Evolutionary conservation across 305 asterid species (phyloP), one percentile per base, ranked within the genome.

Genomic region (Stenogyne calaminthoides): DNA sequence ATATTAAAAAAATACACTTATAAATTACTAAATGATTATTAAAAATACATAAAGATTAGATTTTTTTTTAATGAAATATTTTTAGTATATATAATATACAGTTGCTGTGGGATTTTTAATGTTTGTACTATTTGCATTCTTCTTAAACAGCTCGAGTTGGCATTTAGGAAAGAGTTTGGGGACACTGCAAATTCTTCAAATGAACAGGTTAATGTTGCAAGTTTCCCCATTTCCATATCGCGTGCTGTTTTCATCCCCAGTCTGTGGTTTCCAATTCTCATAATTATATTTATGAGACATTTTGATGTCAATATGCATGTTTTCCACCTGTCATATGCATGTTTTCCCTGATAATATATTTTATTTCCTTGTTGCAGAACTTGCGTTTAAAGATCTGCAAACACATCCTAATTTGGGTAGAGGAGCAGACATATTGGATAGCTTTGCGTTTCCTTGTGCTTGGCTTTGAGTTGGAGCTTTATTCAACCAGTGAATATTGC

Each of bases 351-450:
- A 64, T 36, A 34, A 64, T 49, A n/a, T 65, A 25, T 69, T 34
- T 51, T 29, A 11, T 19, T 74, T 55, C 32, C 55, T 37, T 70
- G 40, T 63, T 72, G 78, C 89, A 94, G 99, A 89, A 80, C 74
- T 34, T 79, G 67, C 75, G 86, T 74, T 39, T 80, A 73, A 91
- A 84, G 80, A 88, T 94, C 76, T 87, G 89, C 84, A 90, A 84
- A 79, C 90, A 91, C 77, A 83, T 94, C 79, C 88, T 94, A 67
- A 71, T 88, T 71, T 91, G 99, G 97, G 93, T 94, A 42, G 99
- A 91, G 79, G 97, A 90, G 88, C 95, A 90, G 81, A 94, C 99
- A 73, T 94, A 91, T 78, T 91, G 97, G 97, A 88, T 90, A 56
- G 99, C 97, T 63, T 82, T 86, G 76, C 97, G 97, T 70, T 91